Percentiles rank a stretch among this genome's conserved stretches.
Conservation (phyloP, 768 basidiomycete genomes). For the Auriculariales sp. region DNA sequence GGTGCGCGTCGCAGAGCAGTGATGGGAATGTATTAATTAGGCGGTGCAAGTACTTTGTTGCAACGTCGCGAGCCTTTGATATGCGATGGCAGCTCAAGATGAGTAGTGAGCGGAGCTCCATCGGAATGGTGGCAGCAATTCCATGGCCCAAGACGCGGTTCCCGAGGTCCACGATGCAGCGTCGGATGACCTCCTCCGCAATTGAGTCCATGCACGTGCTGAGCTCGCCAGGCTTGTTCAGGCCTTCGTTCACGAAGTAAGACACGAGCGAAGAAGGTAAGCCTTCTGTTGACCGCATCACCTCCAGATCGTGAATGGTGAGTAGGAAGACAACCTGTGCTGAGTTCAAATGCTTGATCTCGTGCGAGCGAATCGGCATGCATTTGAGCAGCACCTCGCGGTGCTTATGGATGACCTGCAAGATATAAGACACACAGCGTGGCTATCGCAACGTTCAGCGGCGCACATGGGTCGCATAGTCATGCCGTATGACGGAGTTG, state of each 20-base stretch:
- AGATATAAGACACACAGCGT: neutral
- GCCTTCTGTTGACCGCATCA: conserved; percentile 67
- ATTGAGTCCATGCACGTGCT: conserved; percentile 72
- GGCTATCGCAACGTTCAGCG: neutral
- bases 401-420: conserved; percentile 57
- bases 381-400: conserved; percentile 46
- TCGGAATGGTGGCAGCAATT: conserved; percentile 49
- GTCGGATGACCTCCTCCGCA: conserved; percentile 74
- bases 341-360: conserved; percentile 59
- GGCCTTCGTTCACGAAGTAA: conserved; percentile 77
- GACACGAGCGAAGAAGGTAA: conserved; percentile 67
- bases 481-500: conserved; percentile 77
- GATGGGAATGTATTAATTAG: conserved; percentile 88
- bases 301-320: conserved; percentile 78
- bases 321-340: conserved; percentile 79
- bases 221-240: conserved; percentile 58
- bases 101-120: conserved; percentile 63
- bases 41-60: conserved; percentile 69
- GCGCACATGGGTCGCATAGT: conserved; percentile 62
- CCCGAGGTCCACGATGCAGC: conserved; percentile 58
- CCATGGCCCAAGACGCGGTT: conserved; percentile 66
- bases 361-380: conserved; percentile 48
- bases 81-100: conserved; percentile 72
- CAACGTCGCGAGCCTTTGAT: conserved; percentile 65
- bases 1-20: conserved; percentile 76